These are phyloP conservation scores for Pseudogymnoascus sp. DNA, from an alignment of 2,329 filamentous ascomycete species.

Conservation along the genomic window DNA sequence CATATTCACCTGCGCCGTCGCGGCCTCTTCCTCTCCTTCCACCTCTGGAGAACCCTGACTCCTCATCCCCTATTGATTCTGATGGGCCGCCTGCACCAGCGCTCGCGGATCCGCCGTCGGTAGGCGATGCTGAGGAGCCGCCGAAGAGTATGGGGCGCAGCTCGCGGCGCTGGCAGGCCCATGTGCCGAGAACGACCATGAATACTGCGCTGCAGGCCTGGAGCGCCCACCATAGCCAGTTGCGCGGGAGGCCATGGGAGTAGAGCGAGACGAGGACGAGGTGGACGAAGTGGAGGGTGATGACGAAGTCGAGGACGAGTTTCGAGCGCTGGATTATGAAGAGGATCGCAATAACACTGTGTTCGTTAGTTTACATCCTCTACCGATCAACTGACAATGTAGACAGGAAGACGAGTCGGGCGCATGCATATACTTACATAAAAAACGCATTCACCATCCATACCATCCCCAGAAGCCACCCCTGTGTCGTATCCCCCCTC, in stretches of 20 bases:
- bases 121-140: constrained; percentile 34
- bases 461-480: constrained; percentile 60
- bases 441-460: constrained; percentile 59
- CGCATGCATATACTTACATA: constrained; percentile 41
- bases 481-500: constrained; percentile 58
- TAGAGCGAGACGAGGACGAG: constrained; percentile 72
- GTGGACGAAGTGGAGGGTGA: constrained; percentile 81
- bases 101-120: constrained; percentile 17
- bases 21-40: constrained; percentile 41
- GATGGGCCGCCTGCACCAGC: constrained; percentile 15
- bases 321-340: constrained; percentile 81
- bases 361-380: background rate
- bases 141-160: constrained; percentile 83
- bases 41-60: constrained; percentile 43
- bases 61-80: constrained; percentile 33
- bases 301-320: constrained; percentile 86
- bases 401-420: no score
- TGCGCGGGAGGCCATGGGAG: constrained; percentile 64
- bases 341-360: constrained; percentile 74
- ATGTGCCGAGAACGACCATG: constrained; percentile 69
- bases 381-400: background rate
- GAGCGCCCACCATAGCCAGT: constrained; percentile 79
- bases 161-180: constrained; percentile 87
- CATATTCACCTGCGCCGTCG: constrained; percentile 53
- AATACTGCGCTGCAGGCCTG: constrained; percentile 51